Evolutionary conservation across 2,329 filamentous ascomycete genomes (phyloP), one percentile per base, ranked within the genome.

Genomic region (Ambrosiella xylebori): DNA sequence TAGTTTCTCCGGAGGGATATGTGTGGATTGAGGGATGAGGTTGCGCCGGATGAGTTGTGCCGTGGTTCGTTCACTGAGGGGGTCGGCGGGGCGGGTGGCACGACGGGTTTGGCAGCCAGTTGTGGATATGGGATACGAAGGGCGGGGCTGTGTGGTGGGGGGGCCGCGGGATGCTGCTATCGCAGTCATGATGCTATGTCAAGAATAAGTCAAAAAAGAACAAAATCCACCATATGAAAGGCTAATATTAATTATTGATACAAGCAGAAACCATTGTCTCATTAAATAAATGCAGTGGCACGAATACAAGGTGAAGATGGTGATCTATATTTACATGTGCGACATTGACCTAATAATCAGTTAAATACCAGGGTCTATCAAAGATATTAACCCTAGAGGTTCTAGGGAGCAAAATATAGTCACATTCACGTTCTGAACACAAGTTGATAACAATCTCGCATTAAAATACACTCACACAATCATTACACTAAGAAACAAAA

Each of bases 41-140:
- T 84, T 83, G 54, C 88, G 84, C 61, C 89, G 86, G 70, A 96
- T 87, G 63, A 96, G 79, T 61, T 83, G 78, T 35, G 81, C 72
- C 0, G 89, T 95, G n/a, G 86, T 83, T 66, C 81, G 84, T 67
- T 95, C 86, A 41, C 85, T 87, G 61, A 83, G 76, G 55, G 78
- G 75, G 68, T 79, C 79, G 59, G 69, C 62, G 36, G 70, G 63
- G 7, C 70, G 71, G 38, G 69, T 63, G 36, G 67, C 53, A 41
- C 66, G 66, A 59, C 71, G 68, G 61, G 62, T 57, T 49, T 35
- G 44, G 15, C 55, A 44, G 4, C n/a, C 13, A 45, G 38, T 5
- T 8, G 17, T 27, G 7, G 38, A 13, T 27, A 17, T n/a, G 11
- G 55, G 7, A 17, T 9, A 13, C 27, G 36, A 8, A 13, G 55